Base-by-base conservation (phyloP, 352 stramenopile species). In the Globisporangium nunn region DNA sequence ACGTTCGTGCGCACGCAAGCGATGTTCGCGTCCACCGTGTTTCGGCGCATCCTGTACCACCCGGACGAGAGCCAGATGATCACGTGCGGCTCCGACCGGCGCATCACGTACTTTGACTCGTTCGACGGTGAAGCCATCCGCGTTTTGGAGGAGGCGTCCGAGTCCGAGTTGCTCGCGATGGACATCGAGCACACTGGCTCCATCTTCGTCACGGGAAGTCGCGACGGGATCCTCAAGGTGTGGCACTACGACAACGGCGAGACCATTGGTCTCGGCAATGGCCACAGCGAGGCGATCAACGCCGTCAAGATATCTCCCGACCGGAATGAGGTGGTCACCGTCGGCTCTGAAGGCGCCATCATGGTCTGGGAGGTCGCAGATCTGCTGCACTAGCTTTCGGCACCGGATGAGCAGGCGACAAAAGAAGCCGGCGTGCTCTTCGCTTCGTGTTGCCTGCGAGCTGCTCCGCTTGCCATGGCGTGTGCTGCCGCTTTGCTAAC, bases 161-260 rank as follows among this genome's bases (percentile, higher is more conserved):
- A 96, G 14, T 53, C 55, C 23, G 92, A 97, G 60, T 91, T 99
- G 65, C 84, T 96, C 37, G 87, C 90, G 30, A 87, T 98, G 64
- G 92, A 98, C 73, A 94, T 98, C 52, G 85, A 97, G 52, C 64
- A 67, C 14, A 85, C 71, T 29, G 96, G 96, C 30, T 87, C 84
- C 37, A 59, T 90, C 18, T 98, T 98, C 61, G 87, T 97, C 31
- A 96, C 83, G 17, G 96, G 93, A 18, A 85, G 80, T 6, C 88
- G 82, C 51, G 95, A 98, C 65, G 89, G 86, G 4, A 71, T 94
- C 48, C 70, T 99, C 30, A 98, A 95, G 66, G 72, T 98, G 30
- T 99, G 95, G 91, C 78, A 97, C 68, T 98, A 98, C 70, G 95
- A 98, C 73, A 96, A 98, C 63, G 96, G 95, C 45, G 78, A 97